Conservation (phyloP, 1,284 basidiomycete genomes). For the Waitea zeae region DNA sequence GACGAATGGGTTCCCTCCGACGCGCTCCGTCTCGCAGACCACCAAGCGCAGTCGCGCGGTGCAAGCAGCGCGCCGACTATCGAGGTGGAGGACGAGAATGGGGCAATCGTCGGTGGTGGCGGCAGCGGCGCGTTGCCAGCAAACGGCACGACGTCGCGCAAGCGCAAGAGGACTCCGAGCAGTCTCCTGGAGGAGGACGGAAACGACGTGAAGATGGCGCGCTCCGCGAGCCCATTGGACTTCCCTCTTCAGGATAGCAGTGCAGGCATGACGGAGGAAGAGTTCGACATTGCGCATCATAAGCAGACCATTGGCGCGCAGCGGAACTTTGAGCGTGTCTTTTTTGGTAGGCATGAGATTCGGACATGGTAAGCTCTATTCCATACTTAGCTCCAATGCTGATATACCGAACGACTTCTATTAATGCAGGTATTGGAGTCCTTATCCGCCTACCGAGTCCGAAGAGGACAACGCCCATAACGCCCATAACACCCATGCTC, state of each 20-base stretch:
- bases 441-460: conserved; percentile 62
- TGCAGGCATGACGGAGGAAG: conserved; percentile 45
- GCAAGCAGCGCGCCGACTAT: not conserved
- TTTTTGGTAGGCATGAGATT: conserved; percentile 61
- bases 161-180: not conserved
- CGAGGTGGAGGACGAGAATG: conserved; percentile 1
- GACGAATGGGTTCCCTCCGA: conserved; percentile 55
- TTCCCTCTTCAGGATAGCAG: conserved; percentile 5
- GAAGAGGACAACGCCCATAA: conserved; percentile 22
- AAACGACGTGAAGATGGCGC: conserved; percentile 6
- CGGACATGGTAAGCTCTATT: conserved; percentile 48
- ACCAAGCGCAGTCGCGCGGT: not conserved
- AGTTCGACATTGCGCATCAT: conserved; percentile 46
- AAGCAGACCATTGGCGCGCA: conserved; percentile 48
- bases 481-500: conserved; percentile 5
- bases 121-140: conserved; percentile 3
- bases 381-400: conserved; percentile 2
- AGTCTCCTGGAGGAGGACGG: not conserved
- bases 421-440: conserved; percentile 65
- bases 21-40: conserved; percentile 14
- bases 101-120: no score
- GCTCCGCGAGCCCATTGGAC: conserved; percentile 7
- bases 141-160: not conserved
- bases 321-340: conserved; percentile 62
- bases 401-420: conserved; percentile 1